These are phyloP conservation scores for Chenopodium quinoa DNA, from an alignment of 148 eudicot genomes.

Conservation along the genomic window DNA sequence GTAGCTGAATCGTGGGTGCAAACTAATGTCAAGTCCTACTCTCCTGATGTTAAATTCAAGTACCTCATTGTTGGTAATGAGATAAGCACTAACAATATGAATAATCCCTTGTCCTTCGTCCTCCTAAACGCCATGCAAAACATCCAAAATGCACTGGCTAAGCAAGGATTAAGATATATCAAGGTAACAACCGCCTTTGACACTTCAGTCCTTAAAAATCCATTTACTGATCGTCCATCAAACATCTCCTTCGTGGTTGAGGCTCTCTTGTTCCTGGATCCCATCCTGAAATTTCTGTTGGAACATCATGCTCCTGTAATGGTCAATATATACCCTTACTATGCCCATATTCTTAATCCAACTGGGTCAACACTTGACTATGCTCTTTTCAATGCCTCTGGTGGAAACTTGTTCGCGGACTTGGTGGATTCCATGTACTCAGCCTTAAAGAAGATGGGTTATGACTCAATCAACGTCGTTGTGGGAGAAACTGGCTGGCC, in stretches of 20 bases:
- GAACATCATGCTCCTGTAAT: conserved; percentile 20
- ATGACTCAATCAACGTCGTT: conserved; percentile 29
- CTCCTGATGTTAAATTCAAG: conserved; percentile 35
- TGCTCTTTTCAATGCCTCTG: conserved; percentile 33
- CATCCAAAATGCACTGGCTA: conserved; percentile 21
- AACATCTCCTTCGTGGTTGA: conserved; percentile 1
- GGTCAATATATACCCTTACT: conserved; percentile 35
- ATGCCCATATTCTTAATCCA: conserved; percentile 7
- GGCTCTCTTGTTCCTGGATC: background rate
- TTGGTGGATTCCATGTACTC: conserved; percentile 45
- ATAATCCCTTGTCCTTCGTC: background rate
- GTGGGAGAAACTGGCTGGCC: conserved; percentile 80
- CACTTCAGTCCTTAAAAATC: conserved; percentile 12
- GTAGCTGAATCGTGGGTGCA: conserved; percentile 37
- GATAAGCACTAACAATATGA: conserved; percentile 19
- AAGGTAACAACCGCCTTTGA: conserved; percentile 38
- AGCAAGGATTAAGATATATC: conserved; percentile 28
- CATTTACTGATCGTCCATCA: conserved; percentile 20
- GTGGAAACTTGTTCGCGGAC: conserved; percentile 38
- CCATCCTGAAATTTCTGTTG: conserved; percentile 11
- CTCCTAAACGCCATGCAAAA: conserved; percentile 7
- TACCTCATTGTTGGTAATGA: conserved; percentile 50
- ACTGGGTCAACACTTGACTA: conserved; percentile 6
- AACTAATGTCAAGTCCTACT: conserved; percentile 26
- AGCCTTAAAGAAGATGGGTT: conserved; percentile 42